These are phyloP conservation scores for Elasticomyces elasticus DNA, from an alignment of 495 filamentous ascomycete species.

Conservation along the genomic window DNA sequence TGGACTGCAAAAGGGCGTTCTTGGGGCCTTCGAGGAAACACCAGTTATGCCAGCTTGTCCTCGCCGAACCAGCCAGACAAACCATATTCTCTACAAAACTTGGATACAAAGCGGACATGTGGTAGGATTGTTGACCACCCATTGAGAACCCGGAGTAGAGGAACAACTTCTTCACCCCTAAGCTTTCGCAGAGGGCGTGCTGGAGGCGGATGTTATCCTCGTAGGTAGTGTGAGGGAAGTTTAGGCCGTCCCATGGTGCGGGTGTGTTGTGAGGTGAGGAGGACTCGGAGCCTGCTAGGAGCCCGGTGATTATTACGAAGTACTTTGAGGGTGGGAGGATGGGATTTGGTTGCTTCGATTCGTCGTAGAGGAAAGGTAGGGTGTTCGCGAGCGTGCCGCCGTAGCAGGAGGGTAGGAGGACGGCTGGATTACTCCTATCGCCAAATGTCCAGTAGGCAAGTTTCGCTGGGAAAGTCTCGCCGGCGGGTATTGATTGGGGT, in stretches of 20 bases:
- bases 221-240: constrained; percentile 25
- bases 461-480: constrained; percentile 17
- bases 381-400: constrained; percentile 22
- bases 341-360: constrained; percentile 1
- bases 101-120: constrained; percentile 36
- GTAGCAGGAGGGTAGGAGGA: constrained; percentile 26
- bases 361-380: constrained; percentile 23
- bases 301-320: constrained; percentile 25
- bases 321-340: constrained; percentile 20
- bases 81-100: constrained; percentile 34
- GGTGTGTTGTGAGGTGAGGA: constrained; percentile 24
- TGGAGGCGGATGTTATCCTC: constrained; percentile 27
- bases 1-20: constrained; percentile 32
- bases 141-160: constrained; percentile 39
- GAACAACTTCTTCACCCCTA: constrained; percentile 23
- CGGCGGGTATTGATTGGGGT: constrained; percentile 17
- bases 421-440: constrained; percentile 20
- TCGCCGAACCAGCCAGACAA: constrained; percentile 34
- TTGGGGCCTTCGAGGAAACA: constrained; percentile 41
- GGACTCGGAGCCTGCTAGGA: constrained; percentile 24
- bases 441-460: constrained; percentile 27
- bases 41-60: constrained; percentile 39
- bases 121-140: constrained; percentile 42
- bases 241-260: constrained; percentile 17
- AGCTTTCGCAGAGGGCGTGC: constrained; percentile 20